Percentiles rank a stretch among this genome's conserved stretches.
Evolutionary conservation across 441 rosid species (phyloP).

Genomic region (Rhodomyrtus psidioides): DNA sequence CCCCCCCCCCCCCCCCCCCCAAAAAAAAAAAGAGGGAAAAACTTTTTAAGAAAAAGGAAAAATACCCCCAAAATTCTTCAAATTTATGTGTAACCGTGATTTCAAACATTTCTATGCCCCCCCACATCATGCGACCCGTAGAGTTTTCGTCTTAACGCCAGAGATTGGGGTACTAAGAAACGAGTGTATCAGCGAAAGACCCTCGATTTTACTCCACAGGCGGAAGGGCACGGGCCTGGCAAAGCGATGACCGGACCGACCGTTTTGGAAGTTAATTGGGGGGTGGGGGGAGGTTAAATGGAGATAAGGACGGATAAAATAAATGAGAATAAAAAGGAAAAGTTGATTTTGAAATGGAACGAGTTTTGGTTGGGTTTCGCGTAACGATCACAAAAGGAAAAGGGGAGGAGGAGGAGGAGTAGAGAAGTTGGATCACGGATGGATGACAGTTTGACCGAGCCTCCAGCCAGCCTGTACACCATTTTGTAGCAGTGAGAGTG

Average conservation of each 20-base stretch:
- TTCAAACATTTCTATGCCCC: no score
- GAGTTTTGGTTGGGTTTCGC: not conserved
- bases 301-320: not conserved
- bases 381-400: not conserved
- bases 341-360: not conserved
- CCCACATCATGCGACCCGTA: no score
- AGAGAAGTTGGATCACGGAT: not conserved
- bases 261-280: slow-evolving; percentile 20
- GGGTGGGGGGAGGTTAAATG: not conserved
- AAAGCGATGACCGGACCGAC: not conserved
- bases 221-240: no score
- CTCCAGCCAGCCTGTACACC: slow-evolving; percentile 43
- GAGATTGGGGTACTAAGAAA: not conserved
- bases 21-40: no score
- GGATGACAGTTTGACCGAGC: slow-evolving; percentile 29
- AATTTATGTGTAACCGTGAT: no score
- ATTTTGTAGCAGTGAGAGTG: not conserved
- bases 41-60: not conserved
- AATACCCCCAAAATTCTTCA: no score
- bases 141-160: not conserved
- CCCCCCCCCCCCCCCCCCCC: no score
- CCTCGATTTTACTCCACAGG: not conserved
- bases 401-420: no score
- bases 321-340: not conserved
- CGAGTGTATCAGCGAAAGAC: not conserved